Base-by-base conservation (phyloP, 805 yeast genomes). In the Lachancea mirantina region DNA sequence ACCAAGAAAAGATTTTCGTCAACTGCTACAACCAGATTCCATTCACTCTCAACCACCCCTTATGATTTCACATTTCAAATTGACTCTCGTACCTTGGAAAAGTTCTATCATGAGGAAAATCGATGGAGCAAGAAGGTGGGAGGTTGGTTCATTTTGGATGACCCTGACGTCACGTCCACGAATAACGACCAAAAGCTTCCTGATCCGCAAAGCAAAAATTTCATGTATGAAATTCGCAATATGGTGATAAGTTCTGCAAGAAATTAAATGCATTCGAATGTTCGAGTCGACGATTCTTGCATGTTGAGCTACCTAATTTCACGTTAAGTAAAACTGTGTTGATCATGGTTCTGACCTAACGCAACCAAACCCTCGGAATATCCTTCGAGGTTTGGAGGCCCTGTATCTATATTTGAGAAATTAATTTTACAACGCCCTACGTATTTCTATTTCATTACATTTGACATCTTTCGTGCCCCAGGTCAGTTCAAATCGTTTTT, bases 161-260 rank as follows among this genome's bases (percentile, higher is more conserved):
- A 40, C 9, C 31, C 31, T 7, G 26, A 20, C n/a, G 22, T 18
- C 11, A 40, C 35, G 18, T 38, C 28, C 8, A 37, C 32, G 8
- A 23, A 35, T 9, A 38, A 34, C 3, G 39, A 47, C 23, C 30
- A 40, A 38, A 39, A 47, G 4, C 27, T 40, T 9, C 36, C 47
- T 22, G 40, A 35, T 13, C 37, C 43, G 19, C 43, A 48, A 19
- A 41, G 36, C 23, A 46, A 45, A 21, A 48, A 50, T 14, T 49
- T 41, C 38, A 52, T 53, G 61, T 55, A 53, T 22, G 61, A 54
- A 31, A 56, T 56, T 7, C 41, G 61, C 31, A 53, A 50, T 20
- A 56, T 56, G 61, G 61, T 56, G 8, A 28, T 55, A 17, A 54
- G 48, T 29, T 56, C 61, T 2, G 49, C 59, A 9, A 43, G 55